Evolutionary conservation across 176 grass and related monocot genomes (phyloP).

Genomic region (sorghum (Sorghum bicolor)): Sorghum_bicolor_NCBIv3 NC_012873.2:7446501-7447000

Average conservation of each 20-base stretch:
- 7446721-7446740: background rate
- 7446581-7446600: background rate
- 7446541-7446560: background rate
- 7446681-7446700: background rate
- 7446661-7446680: background rate
- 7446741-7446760: background rate
- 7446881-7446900: background rate
- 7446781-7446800: background rate
- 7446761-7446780: background rate
- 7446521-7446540: background rate
- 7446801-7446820: background rate
- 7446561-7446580: background rate
- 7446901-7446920: background rate
- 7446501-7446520: background rate
- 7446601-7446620: slow-evolving; percentile 12
- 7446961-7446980: background rate
- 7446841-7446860: too few species aligned
- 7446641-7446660: background rate
- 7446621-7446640: background rate
- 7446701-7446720: background rate
- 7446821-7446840: background rate
- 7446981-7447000: background rate
- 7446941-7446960: background rate
- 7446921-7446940: background rate
- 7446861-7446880: background rate